Evolutionary conservation across 345 rosid species (phyloP).

Genomic region (Bruguiera gymnorhiza): DNA sequence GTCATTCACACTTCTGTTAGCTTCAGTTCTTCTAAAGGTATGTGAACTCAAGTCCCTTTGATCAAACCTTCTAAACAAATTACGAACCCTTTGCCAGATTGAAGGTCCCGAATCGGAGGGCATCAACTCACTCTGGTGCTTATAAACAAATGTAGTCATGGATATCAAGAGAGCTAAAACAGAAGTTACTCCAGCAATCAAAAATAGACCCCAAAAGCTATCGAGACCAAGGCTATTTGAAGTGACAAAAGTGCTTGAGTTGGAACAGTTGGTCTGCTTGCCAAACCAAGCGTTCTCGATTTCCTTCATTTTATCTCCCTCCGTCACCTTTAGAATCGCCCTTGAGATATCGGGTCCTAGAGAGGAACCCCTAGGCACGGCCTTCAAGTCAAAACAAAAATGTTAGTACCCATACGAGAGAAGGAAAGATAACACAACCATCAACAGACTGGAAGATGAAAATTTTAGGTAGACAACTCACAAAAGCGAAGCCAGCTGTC

Average conservation of each 20-base stretch:
- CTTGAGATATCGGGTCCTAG: conserved; percentile 15
- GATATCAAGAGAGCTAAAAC: conserved; percentile 5
- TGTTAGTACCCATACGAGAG: background rate
- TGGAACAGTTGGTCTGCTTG: background rate
- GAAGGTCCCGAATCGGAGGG: conserved; percentile 3
- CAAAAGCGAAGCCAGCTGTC: conserved; percentile 39
- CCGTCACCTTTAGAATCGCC: conserved; percentile 11
- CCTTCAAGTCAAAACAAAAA: conserved; percentile 4
- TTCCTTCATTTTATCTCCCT: conserved; percentile 10
- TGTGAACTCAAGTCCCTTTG: conserved; percentile 13
- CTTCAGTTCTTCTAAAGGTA: background rate
- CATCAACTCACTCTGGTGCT: background rate
- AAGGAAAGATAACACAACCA: conserved; percentile 9
- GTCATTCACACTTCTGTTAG: background rate
- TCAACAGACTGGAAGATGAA: conserved; percentile 8
- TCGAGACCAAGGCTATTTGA: conserved; percentile 10
- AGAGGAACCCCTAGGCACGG: conserved; percentile 13
- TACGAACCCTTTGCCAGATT: background rate
- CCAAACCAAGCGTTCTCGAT: conserved; percentile 10
- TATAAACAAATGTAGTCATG: background rate
- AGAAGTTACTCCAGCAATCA: conserved; percentile 13
- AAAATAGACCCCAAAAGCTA: conserved; percentile 23
- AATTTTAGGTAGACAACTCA: conserved; percentile 15
- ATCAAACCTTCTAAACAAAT: conserved; percentile 10
- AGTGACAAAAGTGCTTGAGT: background rate